Percentiles rank a stretch among this genome's conserved stretches.
These are phyloP conservation scores for Termitomyces eurrhizus DNA, from an alignment of 768 basidiomycete genomes.

Conservation along the genomic window DNA sequence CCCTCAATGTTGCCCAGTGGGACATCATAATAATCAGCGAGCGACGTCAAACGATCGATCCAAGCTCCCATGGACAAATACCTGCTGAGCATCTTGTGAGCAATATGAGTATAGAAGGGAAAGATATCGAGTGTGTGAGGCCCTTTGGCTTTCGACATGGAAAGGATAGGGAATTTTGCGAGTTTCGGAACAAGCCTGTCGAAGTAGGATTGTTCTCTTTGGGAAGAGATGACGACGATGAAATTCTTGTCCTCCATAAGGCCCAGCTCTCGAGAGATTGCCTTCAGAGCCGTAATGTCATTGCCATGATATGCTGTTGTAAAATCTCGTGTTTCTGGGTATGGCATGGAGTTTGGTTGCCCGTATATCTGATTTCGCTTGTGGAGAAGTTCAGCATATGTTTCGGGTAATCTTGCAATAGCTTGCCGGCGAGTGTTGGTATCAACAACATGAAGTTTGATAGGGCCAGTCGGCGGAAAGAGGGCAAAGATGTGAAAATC, in stretches of 20 bases:
- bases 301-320: constrained; percentile 72
- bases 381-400: constrained; percentile 60
- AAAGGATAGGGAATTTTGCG: constrained; percentile 80
- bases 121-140: constrained; percentile 78
- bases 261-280: constrained; percentile 83
- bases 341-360: constrained; percentile 48
- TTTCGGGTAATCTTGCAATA: constrained; percentile 70
- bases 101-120: constrained; percentile 84
- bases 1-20: constrained; percentile 91
- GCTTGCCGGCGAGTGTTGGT: constrained; percentile 83
- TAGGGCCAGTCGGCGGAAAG: constrained; percentile 68
- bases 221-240: constrained; percentile 80
- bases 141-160: constrained; percentile 76
- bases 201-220: constrained; percentile 81
- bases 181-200: constrained; percentile 69
- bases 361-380: constrained; percentile 43
- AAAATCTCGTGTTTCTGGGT: constrained; percentile 61
- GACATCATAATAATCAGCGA: constrained; percentile 89
- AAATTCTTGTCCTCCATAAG: constrained; percentile 69
- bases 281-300: constrained; percentile 77
- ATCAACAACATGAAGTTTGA: constrained; percentile 87
- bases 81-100: constrained; percentile 77
- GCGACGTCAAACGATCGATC: constrained; percentile 73
- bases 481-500: constrained; percentile 85
- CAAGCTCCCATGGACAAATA: constrained; percentile 76